Base-by-base conservation (phyloP, 306 rosid genomes). In the Echinosophora koreensis region DNA sequence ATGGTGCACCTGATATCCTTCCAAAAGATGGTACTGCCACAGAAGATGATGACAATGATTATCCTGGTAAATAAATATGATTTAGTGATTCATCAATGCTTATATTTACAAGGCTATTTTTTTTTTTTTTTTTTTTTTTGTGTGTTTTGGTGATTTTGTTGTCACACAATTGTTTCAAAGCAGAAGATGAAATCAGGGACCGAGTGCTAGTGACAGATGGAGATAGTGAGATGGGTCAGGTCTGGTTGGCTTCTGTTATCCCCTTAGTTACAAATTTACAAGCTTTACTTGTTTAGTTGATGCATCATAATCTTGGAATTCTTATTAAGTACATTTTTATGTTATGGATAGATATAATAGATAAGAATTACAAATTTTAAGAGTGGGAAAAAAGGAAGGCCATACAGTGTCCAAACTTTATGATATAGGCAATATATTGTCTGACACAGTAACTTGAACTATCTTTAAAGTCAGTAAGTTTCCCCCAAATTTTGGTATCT, bases 151-250 rank as follows among this genome's bases (percentile, higher is more conserved):
- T 56, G 57, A 70, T 39, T 73, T 70, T 44, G 27, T 59, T 49
- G 74, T 82, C 62, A 76, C 61, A 34, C 63, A 28, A 49, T 61
- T 55, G 44, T 74, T 78, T 80, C 63, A 71, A 84, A 79, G 87
- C 88, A 83, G 89, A 81, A 78, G 91, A 86, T 72, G 89, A 86
- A 77, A 69, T 79, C 41, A 89, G 91, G 80, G 97, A 95, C 77
- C 92, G 96, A 68, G 91, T 95, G 62, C 76, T 92, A 27, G 97
- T 94, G 66, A 88, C 92, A 30, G 93, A 90, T 51, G 98, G 98
- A 76, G 98, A 95, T 79, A 87, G 96, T 60, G 97, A 92, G 72
- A 88, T 89, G 76, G 98, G 97, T 76, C 97, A 95, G 98, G 98
- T 95, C 83, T 83, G 87, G 78, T 73, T 79, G 46, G 59, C 77